These are phyloP conservation scores for Austropuccinia psidii DNA, from an alignment of 1,284 basidiomycete species.

Conservation along the genomic window DNA sequence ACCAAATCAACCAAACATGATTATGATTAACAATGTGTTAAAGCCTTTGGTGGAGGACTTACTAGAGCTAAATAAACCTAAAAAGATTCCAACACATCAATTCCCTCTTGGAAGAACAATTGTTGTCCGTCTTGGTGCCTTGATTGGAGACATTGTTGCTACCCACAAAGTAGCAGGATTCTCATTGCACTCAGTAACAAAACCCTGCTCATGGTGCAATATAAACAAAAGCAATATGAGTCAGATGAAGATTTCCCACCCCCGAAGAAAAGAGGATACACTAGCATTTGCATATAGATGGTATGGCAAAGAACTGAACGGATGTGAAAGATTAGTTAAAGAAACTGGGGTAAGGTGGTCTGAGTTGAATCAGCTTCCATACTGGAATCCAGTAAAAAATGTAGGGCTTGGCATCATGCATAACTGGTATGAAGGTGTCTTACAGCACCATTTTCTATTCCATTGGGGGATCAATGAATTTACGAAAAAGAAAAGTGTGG, in stretches of 20 bases:
- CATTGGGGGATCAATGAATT: neutral
- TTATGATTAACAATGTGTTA: neutral
- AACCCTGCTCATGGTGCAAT: neutral
- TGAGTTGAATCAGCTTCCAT: neutral
- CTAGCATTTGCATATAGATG: neutral
- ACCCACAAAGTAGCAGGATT: conserved; percentile 27
- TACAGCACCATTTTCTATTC: neutral
- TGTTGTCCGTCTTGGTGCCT: neutral
- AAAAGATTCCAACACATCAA: neutral
- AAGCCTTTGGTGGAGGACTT: neutral
- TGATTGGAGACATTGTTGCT: conserved; percentile 10
- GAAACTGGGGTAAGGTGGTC: conserved; percentile 6
- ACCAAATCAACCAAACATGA: conserved; percentile 1
- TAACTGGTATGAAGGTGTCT: conserved; percentile 17
- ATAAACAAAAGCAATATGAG: neutral
- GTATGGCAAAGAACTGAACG: neutral
- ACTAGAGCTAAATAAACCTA: neutral
- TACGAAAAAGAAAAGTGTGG: neutral
- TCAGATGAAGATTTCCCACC: neutral
- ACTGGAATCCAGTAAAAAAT: conserved; percentile 18
- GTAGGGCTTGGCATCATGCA: neutral
- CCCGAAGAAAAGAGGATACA: neutral
- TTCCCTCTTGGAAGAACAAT: neutral
- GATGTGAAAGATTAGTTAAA: neutral
- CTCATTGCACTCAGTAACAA: neutral